Percentiles rank a stretch among this genome's conserved stretches.
These are phyloP conservation scores for Atalantia buxifolia DNA, from an alignment of 345 rosid genomes.

Conservation along the genomic window DNA sequence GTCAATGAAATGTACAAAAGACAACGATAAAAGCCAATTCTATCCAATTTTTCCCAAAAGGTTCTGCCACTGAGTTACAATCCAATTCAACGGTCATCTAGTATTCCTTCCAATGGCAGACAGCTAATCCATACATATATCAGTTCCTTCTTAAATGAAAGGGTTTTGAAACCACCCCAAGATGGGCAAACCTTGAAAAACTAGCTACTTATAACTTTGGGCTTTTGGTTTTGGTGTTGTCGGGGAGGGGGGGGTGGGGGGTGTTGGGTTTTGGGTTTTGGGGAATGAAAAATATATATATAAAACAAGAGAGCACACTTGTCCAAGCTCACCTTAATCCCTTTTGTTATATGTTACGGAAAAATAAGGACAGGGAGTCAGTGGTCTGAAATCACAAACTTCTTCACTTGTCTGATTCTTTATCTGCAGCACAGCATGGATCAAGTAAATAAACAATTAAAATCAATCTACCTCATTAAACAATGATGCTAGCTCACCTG, in stretches of 20 bases:
- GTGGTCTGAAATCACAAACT: neutral
- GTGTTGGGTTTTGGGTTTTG: no score
- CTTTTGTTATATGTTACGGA: neutral
- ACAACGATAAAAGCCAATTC: neutral
- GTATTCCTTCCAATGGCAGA: slow-evolving; percentile 13
- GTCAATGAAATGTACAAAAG: slow-evolving; percentile 12
- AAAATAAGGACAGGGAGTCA: slow-evolving; percentile 5
- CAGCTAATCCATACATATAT: slow-evolving; percentile 7
- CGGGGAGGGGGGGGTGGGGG: neutral
- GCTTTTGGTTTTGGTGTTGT: neutral
- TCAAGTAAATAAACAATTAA: neutral
- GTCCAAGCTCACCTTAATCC: slow-evolving; percentile 17
- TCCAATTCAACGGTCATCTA: neutral
- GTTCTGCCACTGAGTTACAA: slow-evolving; percentile 7
- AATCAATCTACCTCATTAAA: neutral
- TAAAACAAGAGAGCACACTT: neutral
- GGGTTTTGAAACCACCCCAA: neutral
- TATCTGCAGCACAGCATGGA: slow-evolving; percentile 3
- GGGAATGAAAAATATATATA: neutral
- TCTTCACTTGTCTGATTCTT: neutral
- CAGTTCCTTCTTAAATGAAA: neutral
- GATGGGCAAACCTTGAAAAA: slow-evolving; percentile 6
- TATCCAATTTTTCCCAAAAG: slow-evolving; percentile 11
- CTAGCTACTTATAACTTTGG: slow-evolving; percentile 10
- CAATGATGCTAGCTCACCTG: slow-evolving; percentile 37